Percentiles rank a stretch among this genome's conserved stretches.
Evolutionary conservation across 1,139 yeast species (phyloP).

Genomic region (Geotrichum phurueaensis): DNA sequence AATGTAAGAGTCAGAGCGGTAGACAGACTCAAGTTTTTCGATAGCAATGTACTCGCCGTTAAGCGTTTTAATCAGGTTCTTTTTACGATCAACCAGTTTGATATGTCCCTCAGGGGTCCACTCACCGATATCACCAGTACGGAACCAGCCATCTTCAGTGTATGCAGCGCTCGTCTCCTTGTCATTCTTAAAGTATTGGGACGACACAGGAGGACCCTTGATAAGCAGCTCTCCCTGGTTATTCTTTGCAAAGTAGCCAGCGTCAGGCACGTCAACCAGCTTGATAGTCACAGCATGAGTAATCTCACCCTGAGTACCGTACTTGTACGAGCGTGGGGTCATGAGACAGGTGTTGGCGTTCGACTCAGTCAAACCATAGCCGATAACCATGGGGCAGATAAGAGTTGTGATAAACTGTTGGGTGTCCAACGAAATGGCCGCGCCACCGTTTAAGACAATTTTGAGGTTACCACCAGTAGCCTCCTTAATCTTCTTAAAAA

Average conservation of each 20-base stretch:
- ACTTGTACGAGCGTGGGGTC: slow-evolving; percentile 59
- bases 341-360: slow-evolving; percentile 79
- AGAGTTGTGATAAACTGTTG: slow-evolving; percentile 73
- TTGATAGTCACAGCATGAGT: slow-evolving; percentile 81
- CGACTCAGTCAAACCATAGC: slow-evolving; percentile 96
- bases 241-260: slow-evolving; percentile 85
- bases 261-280: slow-evolving; percentile 85
- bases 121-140: slow-evolving; percentile 95
- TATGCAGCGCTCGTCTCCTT: slow-evolving; percentile 75
- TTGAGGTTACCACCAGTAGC: slow-evolving; percentile 93
- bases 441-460: slow-evolving; percentile 82
- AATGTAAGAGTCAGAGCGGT: slow-evolving; percentile 77
- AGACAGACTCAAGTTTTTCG: slow-evolving; percentile 76
- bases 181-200: slow-evolving; percentile 77
- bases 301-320: slow-evolving; percentile 75
- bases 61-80: slow-evolving; percentile 90
- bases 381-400: slow-evolving; percentile 84
- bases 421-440: slow-evolving; percentile 82
- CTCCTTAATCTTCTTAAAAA: slow-evolving; percentile 82
- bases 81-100: slow-evolving; percentile 85
- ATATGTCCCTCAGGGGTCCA: slow-evolving; percentile 80
- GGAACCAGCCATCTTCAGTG: slow-evolving; percentile 87
- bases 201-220: slow-evolving; percentile 64
- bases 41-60: slow-evolving; percentile 98
- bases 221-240: slow-evolving; percentile 90